Evolutionary conservation across 257 asterid genomes (phyloP), one percentile per base, ranked within the genome.

Genomic region (Lycium barbarum): DNA sequence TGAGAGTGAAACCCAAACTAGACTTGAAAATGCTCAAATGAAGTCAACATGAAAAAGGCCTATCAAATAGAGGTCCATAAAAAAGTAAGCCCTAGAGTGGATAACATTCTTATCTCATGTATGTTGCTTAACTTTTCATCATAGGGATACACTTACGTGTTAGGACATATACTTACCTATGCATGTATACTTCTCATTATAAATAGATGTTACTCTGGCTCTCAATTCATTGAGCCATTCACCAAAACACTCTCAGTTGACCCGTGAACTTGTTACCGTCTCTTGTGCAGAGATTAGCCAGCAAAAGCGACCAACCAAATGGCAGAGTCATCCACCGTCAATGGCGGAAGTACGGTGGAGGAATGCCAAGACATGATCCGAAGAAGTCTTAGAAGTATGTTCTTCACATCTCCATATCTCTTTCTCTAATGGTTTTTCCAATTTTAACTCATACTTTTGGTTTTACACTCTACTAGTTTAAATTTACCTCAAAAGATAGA

Each of bases 351-450:
- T 49, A 76, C 63, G 15, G 82, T 76, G 63, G 63, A 76, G 82
- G 63, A 49, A 22, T 76, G 97, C 87, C 73, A 92, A 85, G 85
- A 84, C 59, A 92, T 92, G 98, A 94, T 95, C 74, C 88, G 73
- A 62, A 87, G 87, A 86, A 91, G 97, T 84, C 90, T 94, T 84
- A 90, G 89, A 92, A 94, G 97, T 92, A 87, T 57, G 68, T 62
- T 80, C 7, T 73, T 47, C 43, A 47, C 20, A 73, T 47, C 43
- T 47, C 43, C 17, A 13, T 43, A 45, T 72, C 36, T 72, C 38
- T 73, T 10, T 5, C 58, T 45, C 38, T 73, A 26, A n/a, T 20
- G 7, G 40, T 36, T 38, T 36, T 36, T 38, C 18, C 51, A 66
- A 57, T 18, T 40, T 57, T 58, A 18, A 82, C 35, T 84, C 43